These are phyloP conservation scores for Colletotrichum sp. DNA, from an alignment of 2,329 filamentous ascomycete genomes.

Conservation along the genomic window DNA sequence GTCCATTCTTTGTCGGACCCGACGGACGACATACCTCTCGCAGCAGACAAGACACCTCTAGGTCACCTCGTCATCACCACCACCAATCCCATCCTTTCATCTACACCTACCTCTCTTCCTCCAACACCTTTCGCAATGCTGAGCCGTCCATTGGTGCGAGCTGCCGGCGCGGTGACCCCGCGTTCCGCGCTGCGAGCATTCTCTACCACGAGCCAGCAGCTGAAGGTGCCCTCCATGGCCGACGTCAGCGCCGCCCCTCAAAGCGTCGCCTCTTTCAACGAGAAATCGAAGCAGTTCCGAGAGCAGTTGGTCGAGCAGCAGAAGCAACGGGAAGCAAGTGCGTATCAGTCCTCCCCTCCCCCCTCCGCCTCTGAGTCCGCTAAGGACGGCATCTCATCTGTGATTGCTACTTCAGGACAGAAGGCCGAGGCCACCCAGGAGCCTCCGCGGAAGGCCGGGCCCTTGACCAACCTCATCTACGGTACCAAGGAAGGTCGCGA, in stretches of 20 bases:
- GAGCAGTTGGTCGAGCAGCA: constrained; percentile 78
- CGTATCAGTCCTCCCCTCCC: constrained; percentile 47
- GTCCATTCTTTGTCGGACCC: constrained; percentile 3
- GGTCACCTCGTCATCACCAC: not conserved
- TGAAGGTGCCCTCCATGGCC: constrained; percentile 75
- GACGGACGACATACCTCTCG: not conserved
- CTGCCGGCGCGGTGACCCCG: constrained; percentile 45
- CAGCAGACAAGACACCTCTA: constrained; percentile 8
- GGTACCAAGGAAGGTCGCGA: constrained; percentile 95
- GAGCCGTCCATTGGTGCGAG: constrained; percentile 54
- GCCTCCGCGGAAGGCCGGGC: constrained; percentile 69
- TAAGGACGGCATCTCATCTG: constrained; percentile 68
- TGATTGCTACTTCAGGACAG: constrained; percentile 60
- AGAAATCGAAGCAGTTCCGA: constrained; percentile 86
- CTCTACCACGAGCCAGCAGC: constrained; percentile 53
- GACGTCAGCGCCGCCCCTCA: constrained; percentile 75
- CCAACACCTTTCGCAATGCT: constrained; percentile 49
- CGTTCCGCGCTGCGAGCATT: constrained; percentile 61
- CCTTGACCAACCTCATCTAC: constrained; percentile 89
- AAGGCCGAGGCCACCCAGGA: constrained; percentile 60
- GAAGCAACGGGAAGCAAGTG: constrained; percentile 88
- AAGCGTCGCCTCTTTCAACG: constrained; percentile 76
- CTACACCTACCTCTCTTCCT: constrained; percentile 1
- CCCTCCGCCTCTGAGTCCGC: constrained; percentile 45
- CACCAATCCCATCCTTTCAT: not conserved